Conservation (phyloP, 129 eudicot species). For the Apium graveolens region DNA sequence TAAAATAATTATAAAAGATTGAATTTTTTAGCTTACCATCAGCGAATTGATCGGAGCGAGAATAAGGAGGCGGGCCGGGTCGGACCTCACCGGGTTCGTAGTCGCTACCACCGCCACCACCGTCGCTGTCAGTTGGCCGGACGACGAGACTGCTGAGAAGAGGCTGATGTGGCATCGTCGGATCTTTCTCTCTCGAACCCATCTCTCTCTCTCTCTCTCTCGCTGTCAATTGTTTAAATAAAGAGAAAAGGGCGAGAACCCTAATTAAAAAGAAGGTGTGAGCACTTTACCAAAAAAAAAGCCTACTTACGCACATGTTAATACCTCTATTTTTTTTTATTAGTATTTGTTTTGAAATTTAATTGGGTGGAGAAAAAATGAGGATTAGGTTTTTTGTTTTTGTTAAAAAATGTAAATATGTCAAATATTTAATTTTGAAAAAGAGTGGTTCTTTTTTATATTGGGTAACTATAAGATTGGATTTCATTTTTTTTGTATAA, state of each 20-base stretch:
- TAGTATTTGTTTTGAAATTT: too few species aligned
- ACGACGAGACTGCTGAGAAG: constrained; percentile 90
- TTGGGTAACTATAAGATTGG: too few species aligned
- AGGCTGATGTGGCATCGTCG: constrained; percentile 67
- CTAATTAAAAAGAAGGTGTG: not conserved
- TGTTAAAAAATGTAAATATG: too few species aligned
- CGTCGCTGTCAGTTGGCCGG: constrained; percentile 67
- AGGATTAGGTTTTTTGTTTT: too few species aligned
- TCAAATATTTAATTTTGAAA: too few species aligned
- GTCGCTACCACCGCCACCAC: constrained; percentile 45
- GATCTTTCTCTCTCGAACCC: constrained; percentile 65
- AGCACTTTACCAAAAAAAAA: not conserved
- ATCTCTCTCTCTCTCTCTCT: constrained; percentile 37
- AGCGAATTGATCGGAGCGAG: constrained; percentile 54
- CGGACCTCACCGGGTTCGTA: constrained; percentile 97
- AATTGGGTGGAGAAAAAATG: too few species aligned
- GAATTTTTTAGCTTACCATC: constrained; percentile 9
- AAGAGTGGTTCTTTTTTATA: too few species aligned
- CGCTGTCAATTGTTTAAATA: not conserved
- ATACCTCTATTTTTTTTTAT: too few species aligned
- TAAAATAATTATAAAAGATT: not conserved
- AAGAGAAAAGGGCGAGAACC: not conserved
- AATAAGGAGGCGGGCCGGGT: constrained; percentile 60
- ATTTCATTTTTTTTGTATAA: too few species aligned
- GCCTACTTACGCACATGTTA: too few species aligned